Conservation (phyloP, 2,329 filamentous ascomycete species). For the Colletotrichum kahawae region DNA sequence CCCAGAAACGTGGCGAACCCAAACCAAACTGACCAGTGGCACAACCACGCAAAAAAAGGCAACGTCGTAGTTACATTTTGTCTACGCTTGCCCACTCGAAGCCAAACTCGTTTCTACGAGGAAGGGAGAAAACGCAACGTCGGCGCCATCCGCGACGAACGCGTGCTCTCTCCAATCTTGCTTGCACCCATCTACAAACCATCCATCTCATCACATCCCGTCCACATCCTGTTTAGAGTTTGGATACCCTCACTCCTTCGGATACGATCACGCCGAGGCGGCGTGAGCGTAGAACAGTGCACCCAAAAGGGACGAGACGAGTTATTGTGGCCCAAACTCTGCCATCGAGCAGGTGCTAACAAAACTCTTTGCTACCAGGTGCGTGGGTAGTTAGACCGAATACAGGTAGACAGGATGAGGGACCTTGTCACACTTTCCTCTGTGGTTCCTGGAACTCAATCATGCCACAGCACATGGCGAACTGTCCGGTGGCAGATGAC, state of each 20-base stretch:
- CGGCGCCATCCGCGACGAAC: slow-evolving; percentile 19
- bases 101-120: not conserved
- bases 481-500: slow-evolving; percentile 5
- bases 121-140: not conserved
- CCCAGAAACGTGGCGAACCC: not conserved
- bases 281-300: slow-evolving; percentile 11
- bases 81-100: not conserved
- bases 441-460: slow-evolving; percentile 9
- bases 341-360: not conserved
- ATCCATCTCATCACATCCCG: not conserved
- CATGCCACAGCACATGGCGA: not conserved
- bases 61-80: not conserved
- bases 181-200: not conserved
- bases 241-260: slow-evolving; percentile 13
- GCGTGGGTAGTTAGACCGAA: not conserved
- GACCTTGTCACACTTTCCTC: not conserved
- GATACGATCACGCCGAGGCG: slow-evolving; percentile 21
- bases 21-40: not conserved
- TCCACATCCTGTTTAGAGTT: not conserved
- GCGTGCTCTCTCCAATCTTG: not conserved
- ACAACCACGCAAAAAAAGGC: not conserved
- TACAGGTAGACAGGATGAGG: not conserved
- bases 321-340: slow-evolving; percentile 15
- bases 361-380: not conserved
- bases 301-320: slow-evolving; percentile 1